These are phyloP conservation scores for Candida loeiensis DNA, from an alignment of 805 yeast genomes.

Conservation along the genomic window DNA sequence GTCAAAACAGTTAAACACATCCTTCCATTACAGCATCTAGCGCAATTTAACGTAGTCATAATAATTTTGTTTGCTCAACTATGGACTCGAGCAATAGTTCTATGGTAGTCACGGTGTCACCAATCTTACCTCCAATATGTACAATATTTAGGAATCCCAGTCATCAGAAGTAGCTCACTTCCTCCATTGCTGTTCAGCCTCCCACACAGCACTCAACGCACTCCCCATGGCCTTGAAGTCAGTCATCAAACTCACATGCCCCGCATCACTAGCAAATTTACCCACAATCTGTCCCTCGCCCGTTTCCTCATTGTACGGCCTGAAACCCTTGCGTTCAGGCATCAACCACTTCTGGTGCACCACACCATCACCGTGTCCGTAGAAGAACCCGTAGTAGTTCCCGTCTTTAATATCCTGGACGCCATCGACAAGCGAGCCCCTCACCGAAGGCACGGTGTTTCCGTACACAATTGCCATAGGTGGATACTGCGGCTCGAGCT, in stretches of 20 bases:
- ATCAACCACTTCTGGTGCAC: conserved; percentile 77
- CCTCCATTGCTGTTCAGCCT: conserved; percentile 51
- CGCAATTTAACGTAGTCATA: too few species aligned
- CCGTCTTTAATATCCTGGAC: conserved; percentile 65
- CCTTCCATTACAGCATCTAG: too few species aligned
- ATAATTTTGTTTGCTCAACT: too few species aligned
- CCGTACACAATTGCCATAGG: conserved; percentile 84
- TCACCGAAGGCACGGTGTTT: conserved; percentile 75
- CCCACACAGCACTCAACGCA: conserved; percentile 62
- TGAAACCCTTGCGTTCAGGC: conserved; percentile 72
- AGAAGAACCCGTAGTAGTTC: conserved; percentile 68
- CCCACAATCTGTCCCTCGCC: conserved; percentile 56
- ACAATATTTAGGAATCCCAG: neutral
- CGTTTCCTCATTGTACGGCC: conserved; percentile 23
- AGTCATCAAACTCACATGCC: conserved; percentile 78
- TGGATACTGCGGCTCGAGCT: conserved; percentile 55
- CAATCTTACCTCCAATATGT: too few species aligned
- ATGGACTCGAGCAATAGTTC: too few species aligned
- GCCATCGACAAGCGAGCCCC: conserved; percentile 69
- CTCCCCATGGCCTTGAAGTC: conserved; percentile 70
- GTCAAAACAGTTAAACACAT: too few species aligned
- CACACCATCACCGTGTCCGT: conserved; percentile 94
- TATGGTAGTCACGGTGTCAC: too few species aligned
- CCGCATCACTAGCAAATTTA: conserved; percentile 58
- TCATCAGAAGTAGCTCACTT: neutral